Percentiles rank a stretch among this genome's conserved stretches.
Evolutionary conservation across 768 basidiomycete genomes (phyloP).

Genomic region (Termitomyces sp.): DNA sequence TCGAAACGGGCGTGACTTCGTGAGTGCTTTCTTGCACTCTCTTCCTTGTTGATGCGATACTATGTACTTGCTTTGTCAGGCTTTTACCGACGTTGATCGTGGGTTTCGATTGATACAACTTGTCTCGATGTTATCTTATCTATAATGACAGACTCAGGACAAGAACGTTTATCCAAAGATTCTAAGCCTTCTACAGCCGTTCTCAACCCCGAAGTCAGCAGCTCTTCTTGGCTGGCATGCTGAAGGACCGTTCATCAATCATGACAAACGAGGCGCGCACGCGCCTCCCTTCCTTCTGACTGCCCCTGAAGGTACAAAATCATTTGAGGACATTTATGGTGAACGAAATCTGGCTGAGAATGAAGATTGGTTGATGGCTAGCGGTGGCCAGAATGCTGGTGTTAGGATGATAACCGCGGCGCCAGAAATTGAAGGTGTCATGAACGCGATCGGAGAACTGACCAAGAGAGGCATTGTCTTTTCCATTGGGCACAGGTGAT

Average conservation of each 20-base stretch:
- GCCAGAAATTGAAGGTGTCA: conserved; percentile 81
- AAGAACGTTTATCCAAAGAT: conserved; percentile 68
- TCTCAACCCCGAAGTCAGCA: conserved; percentile 58
- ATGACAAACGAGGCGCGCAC: conserved; percentile 82
- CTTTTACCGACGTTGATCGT: conserved; percentile 71
- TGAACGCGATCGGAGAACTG: conserved; percentile 59
- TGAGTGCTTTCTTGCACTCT: conserved; percentile 32
- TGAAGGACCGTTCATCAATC: conserved; percentile 85
- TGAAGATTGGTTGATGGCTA: conserved; percentile 64
- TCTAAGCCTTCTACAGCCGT: conserved; percentile 62
- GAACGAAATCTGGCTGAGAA: conserved; percentile 52
- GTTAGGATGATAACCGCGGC: conserved; percentile 83
- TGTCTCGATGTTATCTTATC: neutral
- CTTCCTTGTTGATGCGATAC: conserved; percentile 8
- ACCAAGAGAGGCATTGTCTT: conserved; percentile 64
- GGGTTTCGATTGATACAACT: conserved; percentile 17
- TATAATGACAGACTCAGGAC: conserved; percentile 61
- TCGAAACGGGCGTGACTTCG: conserved; percentile 88
- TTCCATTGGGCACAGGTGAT: conserved; percentile 85
- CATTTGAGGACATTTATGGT: conserved; percentile 76
- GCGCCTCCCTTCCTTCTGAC: conserved; percentile 57
- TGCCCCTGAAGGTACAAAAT: conserved; percentile 56
- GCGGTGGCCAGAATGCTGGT: conserved; percentile 42
- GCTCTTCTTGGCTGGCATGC: conserved; percentile 85
- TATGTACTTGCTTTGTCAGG: conserved; percentile 31